A percentile compares a stretch with the other conserved stretches of the same genome.
These are phyloP conservation scores for Pseudocercospora vitis DNA, from an alignment of 2,329 filamentous ascomycete species.

Conservation along the genomic window DNA sequence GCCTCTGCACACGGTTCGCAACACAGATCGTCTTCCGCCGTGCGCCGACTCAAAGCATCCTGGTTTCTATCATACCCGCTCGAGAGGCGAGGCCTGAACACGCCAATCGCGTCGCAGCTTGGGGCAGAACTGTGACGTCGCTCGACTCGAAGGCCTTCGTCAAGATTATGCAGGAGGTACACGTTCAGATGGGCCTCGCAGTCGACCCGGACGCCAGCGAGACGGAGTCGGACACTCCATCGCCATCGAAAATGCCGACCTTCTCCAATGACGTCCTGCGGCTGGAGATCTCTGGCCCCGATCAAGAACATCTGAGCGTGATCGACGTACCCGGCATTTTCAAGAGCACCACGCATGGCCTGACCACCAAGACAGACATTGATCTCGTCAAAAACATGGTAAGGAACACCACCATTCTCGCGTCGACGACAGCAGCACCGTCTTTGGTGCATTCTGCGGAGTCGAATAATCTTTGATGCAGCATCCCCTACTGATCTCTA, in stretches of 20 bases:
- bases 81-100: conserved; percentile 20
- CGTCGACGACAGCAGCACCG: too few species aligned
- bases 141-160: conserved; percentile 27
- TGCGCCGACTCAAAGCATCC: conserved; percentile 8
- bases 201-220: not conserved
- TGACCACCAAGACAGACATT: conserved; percentile 43
- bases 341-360: conserved; percentile 36
- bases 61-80: conserved; percentile 29
- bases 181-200: conserved; percentile 23
- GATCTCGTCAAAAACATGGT: conserved; percentile 44
- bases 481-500: too few species aligned
- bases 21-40: conserved; percentile 34
- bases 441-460: too few species aligned
- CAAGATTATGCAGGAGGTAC: conserved; percentile 28
- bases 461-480: too few species aligned
- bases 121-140: conserved; percentile 13
- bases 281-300: conserved; percentile 33
- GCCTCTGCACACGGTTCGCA: conserved; percentile 53
- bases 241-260: conserved; percentile 11
- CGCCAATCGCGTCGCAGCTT: conserved; percentile 9
- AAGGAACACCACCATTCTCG: too few species aligned
- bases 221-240: not conserved
- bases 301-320: conserved; percentile 33
- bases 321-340: conserved; percentile 38
- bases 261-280: conserved; percentile 36